A percentile compares a stretch with the other conserved stretches of the same genome.
Evolutionary conservation across 208 protist species (phyloP).

Genomic region (Crithidia sp.): DNA sequence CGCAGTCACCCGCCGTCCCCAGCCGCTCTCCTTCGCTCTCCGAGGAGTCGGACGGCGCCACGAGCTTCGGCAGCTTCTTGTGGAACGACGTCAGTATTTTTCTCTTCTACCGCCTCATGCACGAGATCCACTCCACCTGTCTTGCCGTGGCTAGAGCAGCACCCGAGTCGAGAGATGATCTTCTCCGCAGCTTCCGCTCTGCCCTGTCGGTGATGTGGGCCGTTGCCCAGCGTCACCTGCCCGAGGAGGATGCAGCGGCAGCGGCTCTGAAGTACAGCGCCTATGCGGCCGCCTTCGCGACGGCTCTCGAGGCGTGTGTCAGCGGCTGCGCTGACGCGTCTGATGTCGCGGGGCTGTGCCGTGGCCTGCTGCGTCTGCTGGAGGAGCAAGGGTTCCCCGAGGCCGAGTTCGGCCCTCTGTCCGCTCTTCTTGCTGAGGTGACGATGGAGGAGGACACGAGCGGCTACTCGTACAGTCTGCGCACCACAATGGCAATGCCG

Average conservation of each 20-base stretch:
- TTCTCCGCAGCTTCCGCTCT: neutral
- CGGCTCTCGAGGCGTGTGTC: conserved; percentile 11
- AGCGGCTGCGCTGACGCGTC: conserved; percentile 1
- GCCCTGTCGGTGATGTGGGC: conserved; percentile 25
- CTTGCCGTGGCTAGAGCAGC: conserved; percentile 12
- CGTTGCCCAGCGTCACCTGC: conserved; percentile 24
- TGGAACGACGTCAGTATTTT: conserved; percentile 77
- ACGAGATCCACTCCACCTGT: conserved; percentile 34
- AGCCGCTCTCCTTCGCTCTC: conserved; percentile 6
- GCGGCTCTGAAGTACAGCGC: neutral
- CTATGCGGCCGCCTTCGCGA: conserved; percentile 8
- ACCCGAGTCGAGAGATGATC: neutral
- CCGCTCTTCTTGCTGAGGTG: conserved; percentile 37
- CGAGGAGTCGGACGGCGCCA: conserved; percentile 6
- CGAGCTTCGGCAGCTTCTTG: conserved; percentile 60
- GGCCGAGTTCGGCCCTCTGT: conserved; percentile 49
- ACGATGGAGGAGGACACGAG: conserved; percentile 42
- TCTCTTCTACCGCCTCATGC: conserved; percentile 52
- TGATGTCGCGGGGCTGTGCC: conserved; percentile 26
- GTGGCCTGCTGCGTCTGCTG: conserved; percentile 45
- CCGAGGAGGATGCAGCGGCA: conserved; percentile 19
- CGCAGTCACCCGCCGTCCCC: neutral
- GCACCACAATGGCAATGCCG: conserved; percentile 42
- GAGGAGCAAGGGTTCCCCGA: conserved; percentile 77
- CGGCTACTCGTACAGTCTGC: conserved; percentile 81